Evolutionary conservation across 2,329 filamentous ascomycete genomes (phyloP).

Genomic region (Aspergillus quadrilineatus): DNA sequence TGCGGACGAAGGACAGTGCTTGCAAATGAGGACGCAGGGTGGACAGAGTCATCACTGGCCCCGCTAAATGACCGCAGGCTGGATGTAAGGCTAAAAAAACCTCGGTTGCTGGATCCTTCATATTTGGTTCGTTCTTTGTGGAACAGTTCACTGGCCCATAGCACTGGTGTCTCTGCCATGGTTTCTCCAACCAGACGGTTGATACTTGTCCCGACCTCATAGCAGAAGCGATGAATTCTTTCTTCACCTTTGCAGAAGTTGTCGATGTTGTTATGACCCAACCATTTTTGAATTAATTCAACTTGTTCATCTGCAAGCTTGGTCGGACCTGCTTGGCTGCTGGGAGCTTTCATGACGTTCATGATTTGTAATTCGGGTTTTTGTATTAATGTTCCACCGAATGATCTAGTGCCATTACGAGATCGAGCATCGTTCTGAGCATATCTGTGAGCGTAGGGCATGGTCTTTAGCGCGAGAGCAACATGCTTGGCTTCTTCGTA

Average conservation of each 20-base stretch:
- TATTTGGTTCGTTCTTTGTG: slow-evolving; percentile 61
- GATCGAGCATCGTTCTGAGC: slow-evolving; percentile 35
- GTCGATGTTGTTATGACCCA: slow-evolving; percentile 76
- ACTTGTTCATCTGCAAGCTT: slow-evolving; percentile 96
- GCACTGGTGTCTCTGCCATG: slow-evolving; percentile 77
- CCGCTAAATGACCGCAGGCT: slow-evolving; percentile 46
- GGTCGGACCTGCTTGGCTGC: slow-evolving; percentile 84
- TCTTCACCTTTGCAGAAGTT: slow-evolving; percentile 96
- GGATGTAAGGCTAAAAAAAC: slow-evolving; percentile 35
- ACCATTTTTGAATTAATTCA: slow-evolving; percentile 78
- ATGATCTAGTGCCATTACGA: slow-evolving; percentile 47
- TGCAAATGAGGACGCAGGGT: slow-evolving; percentile 29
- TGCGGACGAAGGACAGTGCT: slow-evolving; percentile 27
- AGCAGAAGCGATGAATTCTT: slow-evolving; percentile 87
- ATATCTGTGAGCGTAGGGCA: slow-evolving; percentile 60
- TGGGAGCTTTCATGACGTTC: slow-evolving; percentile 77
- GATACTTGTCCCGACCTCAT: slow-evolving; percentile 84
- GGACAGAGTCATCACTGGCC: slow-evolving; percentile 45
- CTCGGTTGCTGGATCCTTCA: slow-evolving; percentile 40
- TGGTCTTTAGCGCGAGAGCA: slow-evolving; percentile 82
- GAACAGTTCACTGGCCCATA: slow-evolving; percentile 91
- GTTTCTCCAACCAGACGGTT: slow-evolving; percentile 81
- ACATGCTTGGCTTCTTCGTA: slow-evolving; percentile 88
- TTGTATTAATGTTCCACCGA: slow-evolving; percentile 63
- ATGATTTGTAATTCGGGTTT: slow-evolving; percentile 82